Evolutionary conservation across 2,329 filamentous ascomycete species (phyloP), one percentile per base, ranked within the genome.

Genomic region (Fusarium illudens): DNA sequence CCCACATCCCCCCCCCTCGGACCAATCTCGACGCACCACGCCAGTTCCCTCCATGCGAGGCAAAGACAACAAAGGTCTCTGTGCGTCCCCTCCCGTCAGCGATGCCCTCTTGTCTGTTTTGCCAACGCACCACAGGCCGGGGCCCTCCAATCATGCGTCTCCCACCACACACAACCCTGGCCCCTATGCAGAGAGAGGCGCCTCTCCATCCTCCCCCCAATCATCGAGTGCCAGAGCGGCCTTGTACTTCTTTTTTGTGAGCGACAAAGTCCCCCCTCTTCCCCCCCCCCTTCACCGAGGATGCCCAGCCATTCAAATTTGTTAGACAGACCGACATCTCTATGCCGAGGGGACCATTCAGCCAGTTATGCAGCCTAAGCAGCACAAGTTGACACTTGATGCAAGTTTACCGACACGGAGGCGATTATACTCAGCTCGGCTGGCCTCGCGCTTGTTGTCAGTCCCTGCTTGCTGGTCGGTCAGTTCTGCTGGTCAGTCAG

Each of bases 111-210:
- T 48, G 44, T 48, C 25, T 4, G 44, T 62, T 58, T 70, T 73
- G 68, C 71, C 70, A 72, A 69, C 71, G 70, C 71, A 68, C 54
- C 64, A 62, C 29, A 9, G 32, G 6, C 32, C 39, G 17, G 39
- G 39, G 20, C 39, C 22, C 39, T 12, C 74, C 74, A 76, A 77
- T 77, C 75, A 77, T 68, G 66, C 71, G 72, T 27, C 71, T 49
- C 37, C 65, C 55, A 25, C 59, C 60, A 66, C 68, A 19, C 67
- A 64, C 67, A 48, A 48, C 20, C 44, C 33, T 29, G 37, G 39
- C 32, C 55, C 20, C 39, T 44, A 49, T 63, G 56, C 66, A 63
- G 58, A 55, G 36, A 48, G 36, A 51, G 44, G 19, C 61, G 55
- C 59, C 36, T 17, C 36, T 39, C 17, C 11, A n/a, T 11, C 19